A percentile compares a stretch with the other conserved stretches of the same genome.
Conservation (phyloP, 2,329 filamentous ascomycete genomes). For the Fusarium zealandicum region DNA sequence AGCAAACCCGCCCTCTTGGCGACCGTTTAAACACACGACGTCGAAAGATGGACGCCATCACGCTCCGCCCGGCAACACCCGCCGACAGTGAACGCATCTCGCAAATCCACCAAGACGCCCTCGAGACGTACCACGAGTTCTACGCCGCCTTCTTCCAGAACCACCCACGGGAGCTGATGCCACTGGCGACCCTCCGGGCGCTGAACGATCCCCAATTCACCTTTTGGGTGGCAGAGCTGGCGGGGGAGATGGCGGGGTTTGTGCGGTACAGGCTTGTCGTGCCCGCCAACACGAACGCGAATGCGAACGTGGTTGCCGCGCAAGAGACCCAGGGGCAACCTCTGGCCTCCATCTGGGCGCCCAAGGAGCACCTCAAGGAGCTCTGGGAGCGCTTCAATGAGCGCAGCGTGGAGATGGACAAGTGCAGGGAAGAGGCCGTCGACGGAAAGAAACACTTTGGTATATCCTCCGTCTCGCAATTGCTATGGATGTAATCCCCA, state of each 20-base stretch:
- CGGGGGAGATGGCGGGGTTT: conserved; percentile 27
- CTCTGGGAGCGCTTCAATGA: conserved; percentile 30
- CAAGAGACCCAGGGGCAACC: neutral
- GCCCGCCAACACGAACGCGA: neutral
- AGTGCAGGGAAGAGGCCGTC: conserved; percentile 20
- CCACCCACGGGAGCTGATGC: conserved; percentile 28
- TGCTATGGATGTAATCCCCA: accelerated
- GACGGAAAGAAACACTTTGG: conserved; percentile 28
- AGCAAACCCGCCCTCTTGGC: neutral
- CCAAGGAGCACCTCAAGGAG: conserved; percentile 32
- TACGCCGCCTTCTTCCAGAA: conserved; percentile 34
- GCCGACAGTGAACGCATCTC: conserved; percentile 29
- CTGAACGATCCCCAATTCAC: conserved; percentile 20
- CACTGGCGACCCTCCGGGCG: conserved; percentile 18
- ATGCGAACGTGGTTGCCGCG: neutral
- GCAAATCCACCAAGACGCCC: conserved; percentile 27
- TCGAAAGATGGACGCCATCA: conserved; percentile 17
- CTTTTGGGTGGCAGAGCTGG: conserved; percentile 32
- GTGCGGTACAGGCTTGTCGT: conserved; percentile 24
- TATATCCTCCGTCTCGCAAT: conserved; percentile 4
- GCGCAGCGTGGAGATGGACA: conserved; percentile 31
- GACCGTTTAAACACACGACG: no score
- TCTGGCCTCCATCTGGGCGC: conserved; percentile 3
- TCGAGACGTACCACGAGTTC: conserved; percentile 31
- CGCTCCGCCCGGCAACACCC: conserved; percentile 29